Base-by-base conservation (phyloP, 306 rosid genomes). In the Vigna radiata region DNA sequence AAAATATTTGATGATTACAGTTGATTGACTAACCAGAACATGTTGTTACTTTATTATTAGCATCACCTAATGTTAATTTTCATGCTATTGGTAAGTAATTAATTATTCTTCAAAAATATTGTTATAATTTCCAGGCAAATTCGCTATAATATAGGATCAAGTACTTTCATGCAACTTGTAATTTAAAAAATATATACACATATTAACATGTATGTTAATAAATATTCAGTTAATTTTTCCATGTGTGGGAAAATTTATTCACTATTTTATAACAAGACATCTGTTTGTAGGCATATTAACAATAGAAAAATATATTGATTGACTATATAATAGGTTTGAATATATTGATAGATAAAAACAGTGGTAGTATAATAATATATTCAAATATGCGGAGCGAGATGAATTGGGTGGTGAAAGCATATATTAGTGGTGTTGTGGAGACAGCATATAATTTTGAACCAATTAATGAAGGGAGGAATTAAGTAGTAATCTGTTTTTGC, bases 331-430 rank as follows among this genome's bases (percentile, higher is more conserved):
- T 21, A 14, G 5, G 18, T 48, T 13, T 5, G 53, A 14, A 48
- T 5, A 15, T 7, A 48, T 48, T 5, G 18, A 16, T 6, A 16
- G 8, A 48, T 48, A 16, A 48, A 48, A 48, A 48, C 15, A 16
- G 1, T 15, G 6, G 18, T 15, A 48, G 46, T 41, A 41, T 8
- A 39, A 39, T 41, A 11, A 44, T 50, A 50, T 50, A n/a, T 16
- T 4, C 12, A 65, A 37, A 36, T 11, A 77, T 66, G 43, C 46
- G 36, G 3, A 10, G 15, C 53, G 62, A 65, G 48, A 55, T 77
- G 27, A 23, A 47, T 68, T 69, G 61, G 49, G 6, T 10, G 75
- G 12, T 29, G 60, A 68, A 68, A 47, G 14, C 44, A 68, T 54
- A 19, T 68, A 44, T 41, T 19, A 8, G n/a, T 25, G 21, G 5